These are phyloP conservation scores for Linderina pennispora DNA, from an alignment of 192 early-diverging fungal species.

Conservation along the genomic window DNA sequence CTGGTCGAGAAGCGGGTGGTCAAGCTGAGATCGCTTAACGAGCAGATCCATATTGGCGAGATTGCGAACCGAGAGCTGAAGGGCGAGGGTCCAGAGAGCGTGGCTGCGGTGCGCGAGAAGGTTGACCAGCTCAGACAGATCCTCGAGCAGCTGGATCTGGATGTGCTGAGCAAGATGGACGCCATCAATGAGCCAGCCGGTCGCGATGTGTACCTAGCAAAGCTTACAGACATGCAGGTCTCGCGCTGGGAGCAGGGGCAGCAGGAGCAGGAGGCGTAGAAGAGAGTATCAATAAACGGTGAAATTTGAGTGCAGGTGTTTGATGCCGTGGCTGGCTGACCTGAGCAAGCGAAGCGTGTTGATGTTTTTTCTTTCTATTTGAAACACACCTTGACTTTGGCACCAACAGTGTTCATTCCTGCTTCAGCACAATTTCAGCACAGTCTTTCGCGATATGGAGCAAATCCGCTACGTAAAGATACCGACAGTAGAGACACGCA, in stretches of 20 bases:
- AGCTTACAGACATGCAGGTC: slow-evolving; percentile 33
- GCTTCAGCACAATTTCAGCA: too few relatives aligned
- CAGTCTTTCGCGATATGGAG: slow-evolving; percentile 38
- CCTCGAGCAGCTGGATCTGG: slow-evolving; percentile 21
- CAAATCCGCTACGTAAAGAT: slow-evolving; percentile 47
- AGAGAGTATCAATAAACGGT: too few relatives aligned
- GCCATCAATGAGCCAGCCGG: slow-evolving; percentile 33
- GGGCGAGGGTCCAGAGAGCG: slow-evolving; percentile 5
- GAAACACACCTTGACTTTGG: too few relatives aligned
- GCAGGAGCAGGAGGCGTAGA: slow-evolving; percentile 15
- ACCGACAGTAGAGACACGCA: slow-evolving; percentile 28
- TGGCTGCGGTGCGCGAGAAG: slow-evolving; percentile 14
- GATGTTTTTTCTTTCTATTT: neutral
- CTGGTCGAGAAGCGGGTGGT: slow-evolving; percentile 25
- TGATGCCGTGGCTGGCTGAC: too few relatives aligned
- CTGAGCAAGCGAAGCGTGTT: too few relatives aligned
- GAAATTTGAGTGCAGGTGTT: too few relatives aligned
- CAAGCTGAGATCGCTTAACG: slow-evolving; percentile 35
- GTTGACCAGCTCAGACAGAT: slow-evolving; percentile 19
- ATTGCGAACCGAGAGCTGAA: slow-evolving; percentile 12
- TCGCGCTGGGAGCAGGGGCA: slow-evolving; percentile 19
- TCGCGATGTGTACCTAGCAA: slow-evolving; percentile 39
- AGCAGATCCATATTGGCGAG: slow-evolving; percentile 24
- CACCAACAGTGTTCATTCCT: too few relatives aligned
- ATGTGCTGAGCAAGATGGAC: slow-evolving; percentile 9